Base-by-base conservation (phyloP, 805 yeast genomes). In the Metschnikowia cerradonensis region DNA sequence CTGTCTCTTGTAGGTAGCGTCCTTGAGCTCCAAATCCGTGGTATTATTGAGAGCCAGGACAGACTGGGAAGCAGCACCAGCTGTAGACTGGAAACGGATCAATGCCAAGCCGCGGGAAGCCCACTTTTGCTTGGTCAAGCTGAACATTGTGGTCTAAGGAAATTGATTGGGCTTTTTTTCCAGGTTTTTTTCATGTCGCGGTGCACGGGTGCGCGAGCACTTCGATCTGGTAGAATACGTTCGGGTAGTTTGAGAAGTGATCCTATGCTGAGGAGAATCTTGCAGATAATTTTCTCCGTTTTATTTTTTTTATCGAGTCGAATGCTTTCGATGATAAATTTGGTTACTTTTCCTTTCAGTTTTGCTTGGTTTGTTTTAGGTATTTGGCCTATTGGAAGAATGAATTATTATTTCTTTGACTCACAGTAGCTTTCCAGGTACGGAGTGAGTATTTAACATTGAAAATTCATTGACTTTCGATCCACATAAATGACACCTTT, bases 1-100 rank as follows among this genome's bases (percentile, higher is more conserved):
- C 70, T 90, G 94, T 67, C 86, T 78, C 57, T 79, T 80, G 59
- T 85, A 81, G 55, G 82, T 76, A 52, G 73, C 80, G 68, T 90
- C 96, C 73, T 87, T 94, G 60, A 75, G 75, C 69, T 90, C 97
- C 67, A 90, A 75, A 31, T 82, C 89, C 7, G 92, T 88, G 52
- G 82, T 63, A 56, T 79, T 82, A 6, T 73, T 22, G 22, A 31
- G 31, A 7, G 47, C 37, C n/a, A 47, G 47, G 51, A 33, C 46
- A 10, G 39, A 20, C 2, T 39, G 33, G 13, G 38, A 20, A 6
- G 40, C 17, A 10, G 45, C 26, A 8, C 53, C 54, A 19, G 42
- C 53, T 14, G 58, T 48, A 43, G 56, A 53, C 45, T 57, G 59
- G 49, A 55, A 49, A 40, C 60, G 52, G 51, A 52, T 42, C 20